phyloP scores from a whole-genome alignment of 1,284 basidiomycete genomes.

The Tilletia horrida region DNA sequence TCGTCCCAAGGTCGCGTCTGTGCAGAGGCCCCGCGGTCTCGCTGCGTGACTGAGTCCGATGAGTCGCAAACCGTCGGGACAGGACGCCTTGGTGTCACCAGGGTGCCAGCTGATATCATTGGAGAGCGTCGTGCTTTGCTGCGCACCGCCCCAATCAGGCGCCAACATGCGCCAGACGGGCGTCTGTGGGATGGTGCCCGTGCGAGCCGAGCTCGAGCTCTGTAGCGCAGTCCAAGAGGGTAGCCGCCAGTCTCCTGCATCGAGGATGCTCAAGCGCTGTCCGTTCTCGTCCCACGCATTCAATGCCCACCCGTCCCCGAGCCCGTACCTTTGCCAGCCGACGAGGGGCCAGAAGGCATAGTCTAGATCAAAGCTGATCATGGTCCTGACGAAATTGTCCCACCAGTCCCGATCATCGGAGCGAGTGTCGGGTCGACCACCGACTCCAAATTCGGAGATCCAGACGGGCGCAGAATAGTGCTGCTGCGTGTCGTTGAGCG shows the following conservation, averaged over 20 bases:
- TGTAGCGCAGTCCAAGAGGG: not conserved
- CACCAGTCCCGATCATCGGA: conserved; percentile 22
- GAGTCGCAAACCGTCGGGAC: conserved; percentile 25
- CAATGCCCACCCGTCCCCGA: conserved; percentile 23
- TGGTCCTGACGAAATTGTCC: conserved; percentile 14
- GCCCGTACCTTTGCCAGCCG: conserved; percentile 23
- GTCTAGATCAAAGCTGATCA: conserved; percentile 22
- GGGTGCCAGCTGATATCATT: not conserved
- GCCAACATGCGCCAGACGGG: conserved; percentile 19
- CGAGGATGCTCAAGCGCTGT: conserved; percentile 18
- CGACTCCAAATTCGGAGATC: conserved; percentile 25
- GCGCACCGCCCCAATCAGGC: conserved; percentile 14
- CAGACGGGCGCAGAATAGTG: conserved; percentile 27
- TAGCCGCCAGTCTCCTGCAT: conserved; percentile 23
- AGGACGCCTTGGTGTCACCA: conserved; percentile 20
- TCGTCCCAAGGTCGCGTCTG: conserved; percentile 22
- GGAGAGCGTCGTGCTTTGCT: conserved; percentile 21
- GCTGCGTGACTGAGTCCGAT: conserved; percentile 12
- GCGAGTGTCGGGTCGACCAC: conserved; percentile 18
- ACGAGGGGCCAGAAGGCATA: conserved; percentile 25
- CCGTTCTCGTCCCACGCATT: conserved; percentile 17
- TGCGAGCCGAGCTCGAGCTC: not conserved
- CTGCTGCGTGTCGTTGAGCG: not conserved
- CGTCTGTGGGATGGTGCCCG: not conserved
- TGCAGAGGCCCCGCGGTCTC: conserved; percentile 21